A percentile compares a stretch with the other conserved stretches of the same genome.
phyloP scores from a whole-genome alignment of 1,284 basidiomycete genomes.

The Ganoderma resinaceum region DNA sequence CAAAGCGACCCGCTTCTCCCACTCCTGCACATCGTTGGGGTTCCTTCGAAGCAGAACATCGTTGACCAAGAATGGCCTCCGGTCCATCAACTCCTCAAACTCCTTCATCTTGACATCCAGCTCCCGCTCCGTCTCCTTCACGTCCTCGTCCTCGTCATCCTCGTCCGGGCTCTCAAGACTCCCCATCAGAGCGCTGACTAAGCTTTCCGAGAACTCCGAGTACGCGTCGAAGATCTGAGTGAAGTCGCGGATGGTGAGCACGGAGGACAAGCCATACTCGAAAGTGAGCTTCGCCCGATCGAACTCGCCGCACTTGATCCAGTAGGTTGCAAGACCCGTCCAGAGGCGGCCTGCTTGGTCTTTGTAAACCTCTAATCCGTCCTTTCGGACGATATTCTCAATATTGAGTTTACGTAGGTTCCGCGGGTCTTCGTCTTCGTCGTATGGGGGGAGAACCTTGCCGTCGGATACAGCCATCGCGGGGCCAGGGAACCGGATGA shows the following conservation, averaged over 20 bases:
- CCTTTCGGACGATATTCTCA: slow-evolving; percentile 83
- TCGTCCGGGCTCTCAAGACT: slow-evolving; percentile 73
- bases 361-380: slow-evolving; percentile 90
- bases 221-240: slow-evolving; percentile 99
- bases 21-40: slow-evolving; percentile 98
- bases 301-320: slow-evolving; percentile 97
- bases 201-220: slow-evolving; percentile 91
- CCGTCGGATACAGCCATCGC: slow-evolving; percentile 63
- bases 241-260: slow-evolving; percentile 96
- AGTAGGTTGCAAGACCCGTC: slow-evolving; percentile 97
- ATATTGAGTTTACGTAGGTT: slow-evolving; percentile 84
- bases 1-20: slow-evolving; percentile 97
- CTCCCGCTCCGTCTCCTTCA: slow-evolving; percentile 84
- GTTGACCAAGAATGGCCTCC: slow-evolving; percentile 95
- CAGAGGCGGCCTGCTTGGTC: slow-evolving; percentile 97
- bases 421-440: slow-evolving; percentile 86
- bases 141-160: slow-evolving; percentile 79
- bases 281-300: slow-evolving; percentile 89
- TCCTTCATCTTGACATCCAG: slow-evolving; percentile 91
- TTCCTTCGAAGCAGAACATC: slow-evolving; percentile 95
- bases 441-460: slow-evolving; percentile 59
- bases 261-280: slow-evolving; percentile 84
- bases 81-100: slow-evolving; percentile 95
- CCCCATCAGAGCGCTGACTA: slow-evolving; percentile 94
- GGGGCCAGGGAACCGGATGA: slow-evolving; percentile 81